Evolutionary conservation across 176 grass and related monocot species (phyloP).

Genomic region (Puccinellia tenuiflora): DNA sequence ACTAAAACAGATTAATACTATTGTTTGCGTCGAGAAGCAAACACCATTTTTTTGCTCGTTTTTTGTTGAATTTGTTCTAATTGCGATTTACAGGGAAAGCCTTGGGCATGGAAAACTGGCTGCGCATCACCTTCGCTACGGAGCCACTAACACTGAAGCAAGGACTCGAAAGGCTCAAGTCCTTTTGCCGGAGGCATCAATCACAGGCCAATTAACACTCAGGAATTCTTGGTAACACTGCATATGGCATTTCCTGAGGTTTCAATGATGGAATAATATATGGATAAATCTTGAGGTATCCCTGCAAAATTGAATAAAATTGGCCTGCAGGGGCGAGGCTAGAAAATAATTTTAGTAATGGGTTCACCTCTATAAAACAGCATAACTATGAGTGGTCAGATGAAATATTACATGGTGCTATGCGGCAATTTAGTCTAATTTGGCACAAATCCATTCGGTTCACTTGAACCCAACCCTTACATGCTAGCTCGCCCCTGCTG

Average conservation of each 20-base stretch:
- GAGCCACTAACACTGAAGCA: slow-evolving; percentile 32
- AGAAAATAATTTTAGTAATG: no score
- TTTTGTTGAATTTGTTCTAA: background rate
- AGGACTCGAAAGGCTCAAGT: slow-evolving; percentile 38
- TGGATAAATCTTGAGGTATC: background rate
- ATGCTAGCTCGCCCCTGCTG: no score
- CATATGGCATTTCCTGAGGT: background rate
- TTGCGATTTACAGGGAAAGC: slow-evolving; percentile 17
- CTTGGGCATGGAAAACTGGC: slow-evolving; percentile 38
- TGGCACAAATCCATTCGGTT: no score
- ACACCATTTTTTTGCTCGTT: background rate
- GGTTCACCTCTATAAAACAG: no score
- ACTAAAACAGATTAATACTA: background rate
- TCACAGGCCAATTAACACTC: background rate
- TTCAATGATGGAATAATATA: background rate
- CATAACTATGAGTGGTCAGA: no score
- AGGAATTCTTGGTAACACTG: background rate
- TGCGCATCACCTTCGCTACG: slow-evolving; percentile 38
- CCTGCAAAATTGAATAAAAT: background rate
- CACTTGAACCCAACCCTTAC: no score
- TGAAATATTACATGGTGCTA: no score
- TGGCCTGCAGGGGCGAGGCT: no score
- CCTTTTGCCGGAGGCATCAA: slow-evolving; percentile 41
- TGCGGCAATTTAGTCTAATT: no score
- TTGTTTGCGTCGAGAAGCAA: background rate